Base-by-base conservation (phyloP, 2,329 filamentous ascomycete genomes). In the Rasamsonia emersonii region DNA sequence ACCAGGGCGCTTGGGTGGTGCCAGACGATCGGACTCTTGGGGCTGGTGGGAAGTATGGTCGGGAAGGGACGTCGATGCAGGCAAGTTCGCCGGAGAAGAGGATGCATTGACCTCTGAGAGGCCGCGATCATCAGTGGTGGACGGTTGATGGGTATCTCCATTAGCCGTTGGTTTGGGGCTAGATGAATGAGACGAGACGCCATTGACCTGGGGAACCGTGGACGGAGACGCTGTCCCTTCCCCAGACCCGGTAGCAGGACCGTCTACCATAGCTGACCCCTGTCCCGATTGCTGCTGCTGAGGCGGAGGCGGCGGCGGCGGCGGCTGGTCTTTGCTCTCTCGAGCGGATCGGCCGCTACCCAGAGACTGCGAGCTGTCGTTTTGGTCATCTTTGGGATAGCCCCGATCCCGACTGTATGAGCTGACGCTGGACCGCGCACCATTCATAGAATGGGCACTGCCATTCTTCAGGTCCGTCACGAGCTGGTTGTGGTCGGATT, bases 401-500 rank as follows among this genome's bases (percentile, higher is more conserved):
- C 50, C 53, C 43, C 47, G 54, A 13, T 64, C 62, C 50, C 58
- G 48, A 25, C 57, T 57, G 39, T 63, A 61, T 30, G 61, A 63
- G 34, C 57, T 58, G 38, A 55, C 51, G 37, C 56, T 62, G 36
- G 66, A 62, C 45, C 64, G 67, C 42, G 70, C 73, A 51, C 79
- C 77, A 44, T 71, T 68, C 50, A 75, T 50, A 21, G 73, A 69
- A 55, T 66, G 73, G 61, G 78, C 72, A 58, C 70, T 78, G 49
- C 73, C 70, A 55, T 64, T 59, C 49, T 60, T 62, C 20, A 58
- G 35, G 18, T 53, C 50, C 30, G 56, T 54, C 41, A 57, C 38
- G 38, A 61, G 47, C 29, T 52, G 49, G 35, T 56, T 31, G 18
- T 41, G 33, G 15, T 39, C 60, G 39, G 64, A 59, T 40, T 56